These are phyloP conservation scores for Prunus mongolica DNA, from an alignment of 306 rosid species.

Conservation along the genomic window DNA sequence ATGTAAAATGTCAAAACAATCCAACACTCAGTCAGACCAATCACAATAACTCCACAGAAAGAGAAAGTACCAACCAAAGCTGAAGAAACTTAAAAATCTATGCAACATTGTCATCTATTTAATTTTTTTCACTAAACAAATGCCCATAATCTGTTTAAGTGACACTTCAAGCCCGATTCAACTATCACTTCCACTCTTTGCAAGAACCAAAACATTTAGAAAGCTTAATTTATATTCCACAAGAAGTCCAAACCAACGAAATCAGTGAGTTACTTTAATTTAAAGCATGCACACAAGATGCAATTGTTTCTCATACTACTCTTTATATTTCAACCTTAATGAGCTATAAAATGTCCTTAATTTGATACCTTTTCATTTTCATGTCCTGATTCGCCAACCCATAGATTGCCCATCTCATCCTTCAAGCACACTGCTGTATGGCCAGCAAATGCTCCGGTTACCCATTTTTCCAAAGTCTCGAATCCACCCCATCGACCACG, in stretches of 20 bases:
- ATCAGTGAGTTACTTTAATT: neutral
- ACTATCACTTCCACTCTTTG: neutral
- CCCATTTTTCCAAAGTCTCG: constrained; percentile 97
- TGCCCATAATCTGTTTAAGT: neutral
- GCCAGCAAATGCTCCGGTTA: constrained; percentile 97
- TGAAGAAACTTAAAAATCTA: neutral
- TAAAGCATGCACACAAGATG: neutral
- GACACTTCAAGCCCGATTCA: neutral
- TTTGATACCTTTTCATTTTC: constrained; percentile 86
- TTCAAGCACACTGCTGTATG: constrained; percentile 98
- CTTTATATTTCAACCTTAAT: neutral
- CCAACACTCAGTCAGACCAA: neutral
- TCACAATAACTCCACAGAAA: neutral
- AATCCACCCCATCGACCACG: constrained; percentile 99
- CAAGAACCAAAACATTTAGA: neutral
- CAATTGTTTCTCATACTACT: neutral
- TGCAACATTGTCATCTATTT: neutral
- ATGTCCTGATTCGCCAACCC: constrained; percentile 99
- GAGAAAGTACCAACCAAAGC: neutral
- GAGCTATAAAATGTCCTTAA: constrained; percentile 13
- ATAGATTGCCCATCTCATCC: constrained; percentile 85
- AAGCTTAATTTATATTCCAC: neutral
- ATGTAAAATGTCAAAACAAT: neutral
- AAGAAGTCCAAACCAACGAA: neutral
- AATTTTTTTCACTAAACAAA: neutral